These are phyloP conservation scores for Euphorbia pulcherrima DNA, from an alignment of 345 rosid species.

Conservation along the genomic window DNA sequence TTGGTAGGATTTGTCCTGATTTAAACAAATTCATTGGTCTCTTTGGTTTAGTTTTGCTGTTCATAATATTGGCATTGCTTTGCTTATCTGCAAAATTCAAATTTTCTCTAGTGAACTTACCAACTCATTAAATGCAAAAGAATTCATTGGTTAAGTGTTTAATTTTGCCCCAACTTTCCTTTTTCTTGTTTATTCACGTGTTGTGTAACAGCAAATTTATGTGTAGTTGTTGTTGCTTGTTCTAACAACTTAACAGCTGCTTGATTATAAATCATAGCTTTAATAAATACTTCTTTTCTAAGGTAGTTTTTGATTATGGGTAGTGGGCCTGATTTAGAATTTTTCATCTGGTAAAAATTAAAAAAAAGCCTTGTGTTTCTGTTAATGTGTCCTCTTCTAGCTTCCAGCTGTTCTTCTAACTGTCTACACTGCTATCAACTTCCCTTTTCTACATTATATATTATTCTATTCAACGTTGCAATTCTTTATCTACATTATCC, in stretches of 20 bases:
- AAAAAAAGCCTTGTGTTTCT: conserved; percentile 23
- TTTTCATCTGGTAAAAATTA: conserved; percentile 18
- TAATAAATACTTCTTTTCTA: not conserved
- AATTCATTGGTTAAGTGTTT: conserved; percentile 12
- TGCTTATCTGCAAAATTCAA: not conserved
- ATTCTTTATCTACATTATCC: not conserved
- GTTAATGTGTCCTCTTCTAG: conserved; percentile 25
- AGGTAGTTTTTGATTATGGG: not conserved
- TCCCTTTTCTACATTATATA: not conserved
- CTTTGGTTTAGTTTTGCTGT: conserved; percentile 4
- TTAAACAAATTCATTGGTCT: not conserved
- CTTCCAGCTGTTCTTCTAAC: conserved; percentile 30
- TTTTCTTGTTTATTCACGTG: conserved; percentile 15
- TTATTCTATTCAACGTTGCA: not conserved
- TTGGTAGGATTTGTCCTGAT: conserved; percentile 2
- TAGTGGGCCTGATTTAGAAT: conserved; percentile 25
- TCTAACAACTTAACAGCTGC: not conserved
- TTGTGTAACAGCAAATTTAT: conserved; percentile 9
- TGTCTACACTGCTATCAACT: conserved; percentile 4
- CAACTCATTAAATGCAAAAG: conserved; percentile 21
- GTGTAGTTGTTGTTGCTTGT: conserved; percentile 2
- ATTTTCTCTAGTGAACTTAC: conserved; percentile 1
- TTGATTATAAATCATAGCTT: too few relatives aligned
- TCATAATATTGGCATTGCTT: not conserved
- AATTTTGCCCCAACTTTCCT: conserved; percentile 4